phyloP scores from a whole-genome alignment of 345 rosid species.

The Lepidium aucheri region DNA sequence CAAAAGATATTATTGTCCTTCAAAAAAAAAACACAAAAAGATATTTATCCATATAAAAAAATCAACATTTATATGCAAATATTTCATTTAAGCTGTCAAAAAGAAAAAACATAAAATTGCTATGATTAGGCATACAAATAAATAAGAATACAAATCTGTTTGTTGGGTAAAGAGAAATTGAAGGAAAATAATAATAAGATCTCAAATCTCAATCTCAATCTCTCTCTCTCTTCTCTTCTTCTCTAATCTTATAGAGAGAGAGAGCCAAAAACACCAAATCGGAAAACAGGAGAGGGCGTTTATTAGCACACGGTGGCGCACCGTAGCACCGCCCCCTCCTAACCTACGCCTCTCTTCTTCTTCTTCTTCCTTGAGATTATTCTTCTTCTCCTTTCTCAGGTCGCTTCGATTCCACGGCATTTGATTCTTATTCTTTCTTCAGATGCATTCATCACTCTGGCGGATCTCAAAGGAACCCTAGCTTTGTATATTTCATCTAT shows the following conservation, averaged over 20 bases:
- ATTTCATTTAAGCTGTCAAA: too few species aligned
- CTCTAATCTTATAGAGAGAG: slow-evolving; percentile 3
- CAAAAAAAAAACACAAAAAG: neutral
- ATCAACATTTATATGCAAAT: too few species aligned
- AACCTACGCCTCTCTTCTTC: slow-evolving; percentile 29
- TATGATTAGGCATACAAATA: slow-evolving; percentile 23
- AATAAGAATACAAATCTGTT: slow-evolving; percentile 11
- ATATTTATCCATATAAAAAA: neutral
- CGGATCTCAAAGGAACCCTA: too few species aligned
- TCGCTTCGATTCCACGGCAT: too few species aligned
- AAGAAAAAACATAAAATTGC: neutral
- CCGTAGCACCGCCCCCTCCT: slow-evolving; percentile 39
- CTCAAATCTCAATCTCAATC: too few species aligned
- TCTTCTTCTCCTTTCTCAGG: too few species aligned
- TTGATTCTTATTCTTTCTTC: too few species aligned
- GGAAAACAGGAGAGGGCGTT: slow-evolving; percentile 25
- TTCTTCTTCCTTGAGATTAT: neutral
- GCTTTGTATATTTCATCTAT: too few species aligned
- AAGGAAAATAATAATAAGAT: slow-evolving; percentile 8
- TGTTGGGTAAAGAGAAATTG: slow-evolving; percentile 20
- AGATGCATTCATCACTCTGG: too few species aligned
- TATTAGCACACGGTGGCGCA: slow-evolving; percentile 44
- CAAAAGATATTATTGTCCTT: neutral
- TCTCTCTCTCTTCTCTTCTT: neutral
- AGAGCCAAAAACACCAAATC: neutral